Base-by-base conservation (phyloP, 371 early-diverging fungal genomes). In the Mucor plumbeus region DNA sequence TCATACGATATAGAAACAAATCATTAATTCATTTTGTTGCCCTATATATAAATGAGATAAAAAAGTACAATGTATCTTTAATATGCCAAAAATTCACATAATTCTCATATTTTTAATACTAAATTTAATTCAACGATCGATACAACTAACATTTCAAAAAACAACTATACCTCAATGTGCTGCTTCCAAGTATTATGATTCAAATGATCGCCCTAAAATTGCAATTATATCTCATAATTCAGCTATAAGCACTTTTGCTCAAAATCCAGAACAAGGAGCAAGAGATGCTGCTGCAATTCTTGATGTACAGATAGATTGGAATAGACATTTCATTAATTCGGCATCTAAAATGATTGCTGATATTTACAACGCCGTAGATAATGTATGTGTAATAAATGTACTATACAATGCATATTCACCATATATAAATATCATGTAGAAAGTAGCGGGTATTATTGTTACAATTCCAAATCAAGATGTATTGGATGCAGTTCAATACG, bases 391-490 rank as follows among this genome's bases (percentile, higher is more conserved):
- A 4, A 19, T 5, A 17, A 4, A 31, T 17, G 17, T 13, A 36
- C 8, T 3, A 44, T n/a, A 14, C 2, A 13, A 14, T 35, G 14
- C 38, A 4, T 34, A 17, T 35, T 58, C 17, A 58, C 3, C 9
- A 4, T 36, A 17, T 58, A 8, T 21, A 36, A 26, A 26, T 26
- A 26, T 26, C 26, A 40, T 26, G 15, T 17, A 36, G 39, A 31
- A 61, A 13, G 72, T 72, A n/a, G 83, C 80, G 48, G 85, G 85
- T 9, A 69, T 85, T 21, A 68, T 85, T 54, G 48, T 72, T 36
- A 76, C 83, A 10, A 85, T 85, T 5, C 83, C 83, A 13, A 78
- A 76, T 39, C 61, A 78, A 11, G 74, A 77, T 10, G 65, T 83
- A 15, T 74, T 71, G 19, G 63, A 67, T 14, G 79, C 83, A 11